Base-by-base conservation (phyloP, 345 rosid species). In the Camelina sativa region DNA sequence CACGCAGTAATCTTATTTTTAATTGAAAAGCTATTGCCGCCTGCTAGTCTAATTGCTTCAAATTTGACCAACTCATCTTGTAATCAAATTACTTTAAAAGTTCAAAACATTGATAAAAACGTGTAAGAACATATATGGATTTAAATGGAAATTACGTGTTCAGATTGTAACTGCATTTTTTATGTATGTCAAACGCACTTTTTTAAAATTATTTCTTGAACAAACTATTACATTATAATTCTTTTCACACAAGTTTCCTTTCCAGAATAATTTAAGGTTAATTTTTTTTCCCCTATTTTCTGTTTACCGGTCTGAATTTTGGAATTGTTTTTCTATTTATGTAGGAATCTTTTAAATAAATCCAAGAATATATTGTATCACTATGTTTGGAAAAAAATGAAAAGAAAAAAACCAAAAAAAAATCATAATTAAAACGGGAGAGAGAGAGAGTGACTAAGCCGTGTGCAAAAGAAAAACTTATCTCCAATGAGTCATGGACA, bases 401-500 rank as follows among this genome's bases (percentile, higher is more conserved):
- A 30, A 5, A 30, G 6, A 34, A 32, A 34, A 30, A 38, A 38
- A 4, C 47, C n/a, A n/a, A n/a, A 0, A 48, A 62, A 41, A 12
- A 43, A 16, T 22, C n/a, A 32, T 25, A 7, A 59, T 4, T n/a
- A 10, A 32, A 16, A 7, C 37, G 37, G 37, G 52, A 48, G 8
- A 47, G 38, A 25, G 30, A 28, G 30, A 4, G 30, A 28, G 30
- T 34, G 35, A 75, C 16, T 11, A 0, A 55, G 75, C 13, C 66
- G 46, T 46, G 61, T 46, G 61, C 10, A 62, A 76, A 65, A 69
- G 34, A 54, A 37, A 48, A 38, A 28, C 5, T 23, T 11, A 54
- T 69, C n/a, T 46, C 81, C 80, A 77, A 77, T 77, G 73, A 65
- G 2, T 28, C 67, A 17, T 4, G 0, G 34, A 48, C 81, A 72